phyloP scores from a whole-genome alignment of 805 yeast genomes.

The Candida sithepensis region DNA sequence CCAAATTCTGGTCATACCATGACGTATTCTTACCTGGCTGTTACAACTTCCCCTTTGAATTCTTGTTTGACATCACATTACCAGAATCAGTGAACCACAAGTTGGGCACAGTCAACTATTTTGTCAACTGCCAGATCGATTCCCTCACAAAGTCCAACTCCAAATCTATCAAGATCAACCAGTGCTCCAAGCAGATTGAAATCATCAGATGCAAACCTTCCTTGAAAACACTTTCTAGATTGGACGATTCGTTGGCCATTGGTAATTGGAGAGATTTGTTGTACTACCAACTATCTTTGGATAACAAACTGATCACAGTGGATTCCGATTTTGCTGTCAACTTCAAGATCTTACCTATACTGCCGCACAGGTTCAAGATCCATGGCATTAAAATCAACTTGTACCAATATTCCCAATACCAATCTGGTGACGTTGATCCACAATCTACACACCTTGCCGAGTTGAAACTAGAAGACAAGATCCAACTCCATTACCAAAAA shows the following conservation, averaged over 20 bases:
- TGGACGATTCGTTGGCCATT: constrained; percentile 18
- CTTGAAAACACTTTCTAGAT: not conserved
- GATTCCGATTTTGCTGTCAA: constrained; percentile 14
- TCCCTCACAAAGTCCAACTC: not conserved
- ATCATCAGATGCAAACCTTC: constrained; percentile 16
- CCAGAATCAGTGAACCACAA: constrained; percentile 24
- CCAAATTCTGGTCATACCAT: constrained; percentile 5
- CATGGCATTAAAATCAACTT: constrained; percentile 21
- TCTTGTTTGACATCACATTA: constrained; percentile 17
- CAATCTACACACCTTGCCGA: constrained; percentile 2
- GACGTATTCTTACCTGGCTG: constrained; percentile 15
- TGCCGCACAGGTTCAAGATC: constrained; percentile 13
- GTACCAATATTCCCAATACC: constrained; percentile 22
- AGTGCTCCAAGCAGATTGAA: constrained; percentile 7
- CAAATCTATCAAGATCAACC: constrained; percentile 1
- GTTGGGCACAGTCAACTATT: constrained; percentile 20
- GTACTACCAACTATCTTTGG: constrained; percentile 21
- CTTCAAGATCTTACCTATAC: constrained; percentile 25
- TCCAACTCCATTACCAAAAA: constrained; percentile 11
- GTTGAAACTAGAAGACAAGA: constrained; percentile 14
- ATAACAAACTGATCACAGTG: constrained; percentile 17
- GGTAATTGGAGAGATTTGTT: constrained; percentile 33
- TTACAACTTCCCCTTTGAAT: constrained; percentile 27
- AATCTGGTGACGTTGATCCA: not conserved
- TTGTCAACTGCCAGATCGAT: constrained; percentile 12